Percentiles rank a stretch among this genome's conserved stretches.
Conservation (phyloP, 1,284 basidiomycete genomes). For the Sporisorium reilianum region DNA sequence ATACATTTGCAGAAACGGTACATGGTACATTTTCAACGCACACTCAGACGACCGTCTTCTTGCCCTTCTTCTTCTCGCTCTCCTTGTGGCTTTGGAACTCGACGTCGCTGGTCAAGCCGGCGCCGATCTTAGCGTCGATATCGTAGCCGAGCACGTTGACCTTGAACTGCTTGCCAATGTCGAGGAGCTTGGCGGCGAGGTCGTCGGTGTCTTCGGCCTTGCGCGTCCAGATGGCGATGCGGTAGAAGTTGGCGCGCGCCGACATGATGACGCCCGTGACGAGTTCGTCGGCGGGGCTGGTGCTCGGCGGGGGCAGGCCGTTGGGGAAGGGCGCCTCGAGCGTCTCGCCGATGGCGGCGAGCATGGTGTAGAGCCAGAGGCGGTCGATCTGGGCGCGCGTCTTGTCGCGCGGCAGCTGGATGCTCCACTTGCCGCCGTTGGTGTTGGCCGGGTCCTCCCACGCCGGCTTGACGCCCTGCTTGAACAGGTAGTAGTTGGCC, state of each 20-base stretch:
- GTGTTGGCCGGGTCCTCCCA: conserved; percentile 96
- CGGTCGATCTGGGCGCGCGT: conserved; percentile 85
- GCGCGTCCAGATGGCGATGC: conserved; percentile 96
- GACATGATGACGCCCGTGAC: conserved; percentile 85
- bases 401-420: conserved; percentile 96
- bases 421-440: conserved; percentile 97
- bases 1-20: neutral
- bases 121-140: conserved; percentile 77
- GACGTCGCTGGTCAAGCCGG: conserved; percentile 74
- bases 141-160: conserved; percentile 84
- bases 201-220: conserved; percentile 74
- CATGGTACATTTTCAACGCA: neutral
- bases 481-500: conserved; percentile 99
- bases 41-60: conserved; percentile 76
- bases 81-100: conserved; percentile 68
- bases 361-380: conserved; percentile 93
- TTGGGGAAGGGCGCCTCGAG: conserved; percentile 61
- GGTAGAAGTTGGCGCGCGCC: conserved; percentile 93
- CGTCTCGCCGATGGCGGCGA: conserved; percentile 68
- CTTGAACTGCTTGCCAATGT: conserved; percentile 88
- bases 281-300: conserved; percentile 53
- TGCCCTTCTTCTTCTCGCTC: conserved; percentile 88
- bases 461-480: conserved; percentile 83
- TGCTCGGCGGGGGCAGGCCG: conserved; percentile 44
- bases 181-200: conserved; percentile 75